Conservation (phyloP, 2,329 filamentous ascomycete genomes). For the Pseudogymnoascus sp. region DNA sequence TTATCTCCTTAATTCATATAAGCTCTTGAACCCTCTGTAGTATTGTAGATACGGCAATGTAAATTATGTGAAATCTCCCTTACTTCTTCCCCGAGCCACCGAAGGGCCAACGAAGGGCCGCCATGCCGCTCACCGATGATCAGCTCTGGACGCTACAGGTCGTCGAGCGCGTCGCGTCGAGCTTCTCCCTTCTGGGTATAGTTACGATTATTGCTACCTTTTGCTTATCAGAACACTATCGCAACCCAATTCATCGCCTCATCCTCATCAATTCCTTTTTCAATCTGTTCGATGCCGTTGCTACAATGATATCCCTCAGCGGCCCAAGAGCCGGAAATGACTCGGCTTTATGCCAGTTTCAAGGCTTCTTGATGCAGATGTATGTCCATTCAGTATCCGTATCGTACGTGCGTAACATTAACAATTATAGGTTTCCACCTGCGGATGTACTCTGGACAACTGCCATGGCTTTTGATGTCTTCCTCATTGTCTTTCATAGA, state of each 20-base stretch:
- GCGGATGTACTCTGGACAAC: slow-evolving; percentile 68
- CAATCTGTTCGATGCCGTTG: slow-evolving; percentile 54
- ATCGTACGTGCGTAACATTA: neutral
- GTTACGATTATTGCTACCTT: slow-evolving; percentile 67
- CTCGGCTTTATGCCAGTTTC: slow-evolving; percentile 51
- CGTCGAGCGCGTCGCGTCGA: slow-evolving; percentile 60
- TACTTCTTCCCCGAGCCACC: neutral
- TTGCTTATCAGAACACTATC: slow-evolving; percentile 56
- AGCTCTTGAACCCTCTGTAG: neutral
- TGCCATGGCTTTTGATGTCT: slow-evolving; percentile 74
- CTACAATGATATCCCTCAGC: slow-evolving; percentile 34
- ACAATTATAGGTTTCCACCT: slow-evolving; percentile 56
- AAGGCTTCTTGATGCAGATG: slow-evolving; percentile 77
- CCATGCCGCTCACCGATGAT: slow-evolving; percentile 12
- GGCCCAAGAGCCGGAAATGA: slow-evolving; percentile 29
- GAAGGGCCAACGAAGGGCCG: neutral
- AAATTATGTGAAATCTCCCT: slow-evolving; percentile 6
- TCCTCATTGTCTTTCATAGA: slow-evolving; percentile 70
- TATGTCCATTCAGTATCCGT: slow-evolving; percentile 34
- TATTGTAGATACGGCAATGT: neutral
- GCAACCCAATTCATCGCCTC: slow-evolving; percentile 74
- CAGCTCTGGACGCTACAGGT: slow-evolving; percentile 49
- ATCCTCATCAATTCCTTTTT: slow-evolving; percentile 77
- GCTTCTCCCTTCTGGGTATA: slow-evolving; percentile 62
- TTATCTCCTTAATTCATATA: slow-evolving; percentile 4